A percentile compares a stretch with the other conserved stretches of the same genome.
Evolutionary conservation across 352 stramenopile genomes (phyloP).

Genomic region (Peronospora belbahrii): DNA sequence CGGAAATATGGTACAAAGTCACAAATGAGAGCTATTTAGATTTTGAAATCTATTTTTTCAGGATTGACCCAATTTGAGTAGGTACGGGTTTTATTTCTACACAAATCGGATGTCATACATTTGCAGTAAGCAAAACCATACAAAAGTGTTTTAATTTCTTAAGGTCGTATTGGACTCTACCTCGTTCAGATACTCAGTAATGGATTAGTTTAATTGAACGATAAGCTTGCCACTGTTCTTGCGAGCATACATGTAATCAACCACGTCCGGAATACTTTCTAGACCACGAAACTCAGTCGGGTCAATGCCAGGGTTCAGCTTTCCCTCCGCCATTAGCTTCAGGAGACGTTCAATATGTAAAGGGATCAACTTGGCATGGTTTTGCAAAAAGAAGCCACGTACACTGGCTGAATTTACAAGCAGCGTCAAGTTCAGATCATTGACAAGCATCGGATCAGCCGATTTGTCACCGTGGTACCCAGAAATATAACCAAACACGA

Average conservation of each 20-base stretch:
- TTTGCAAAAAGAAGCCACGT: constrained; percentile 15
- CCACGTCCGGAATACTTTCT: constrained; percentile 17
- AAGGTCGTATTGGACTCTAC: not conserved
- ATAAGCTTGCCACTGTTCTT: constrained; percentile 26
- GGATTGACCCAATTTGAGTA: not conserved
- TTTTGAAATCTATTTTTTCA: no score
- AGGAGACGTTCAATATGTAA: constrained; percentile 18
- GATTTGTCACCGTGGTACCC: constrained; percentile 22
- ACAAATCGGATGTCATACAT: no score
- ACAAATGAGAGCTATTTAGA: no score
- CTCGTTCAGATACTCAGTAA: not conserved
- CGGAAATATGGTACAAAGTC: not conserved
- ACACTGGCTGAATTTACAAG: constrained; percentile 20
- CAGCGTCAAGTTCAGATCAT: constrained; percentile 15
- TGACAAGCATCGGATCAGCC: constrained; percentile 18
- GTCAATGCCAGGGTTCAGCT: constrained; percentile 17
- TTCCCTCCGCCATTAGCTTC: constrained; percentile 9
- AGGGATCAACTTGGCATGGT: constrained; percentile 17
- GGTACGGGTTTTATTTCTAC: no score
- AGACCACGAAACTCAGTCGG: constrained; percentile 15
- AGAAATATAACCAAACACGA: constrained; percentile 23
- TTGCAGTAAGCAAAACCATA: no score
- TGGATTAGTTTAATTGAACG: constrained; percentile 13
- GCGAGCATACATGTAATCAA: constrained; percentile 25
- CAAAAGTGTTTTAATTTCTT: no score